phyloP scores from a whole-genome alignment of 2,329 filamentous ascomycete genomes.

The Tolypocladium inflatum region DNA sequence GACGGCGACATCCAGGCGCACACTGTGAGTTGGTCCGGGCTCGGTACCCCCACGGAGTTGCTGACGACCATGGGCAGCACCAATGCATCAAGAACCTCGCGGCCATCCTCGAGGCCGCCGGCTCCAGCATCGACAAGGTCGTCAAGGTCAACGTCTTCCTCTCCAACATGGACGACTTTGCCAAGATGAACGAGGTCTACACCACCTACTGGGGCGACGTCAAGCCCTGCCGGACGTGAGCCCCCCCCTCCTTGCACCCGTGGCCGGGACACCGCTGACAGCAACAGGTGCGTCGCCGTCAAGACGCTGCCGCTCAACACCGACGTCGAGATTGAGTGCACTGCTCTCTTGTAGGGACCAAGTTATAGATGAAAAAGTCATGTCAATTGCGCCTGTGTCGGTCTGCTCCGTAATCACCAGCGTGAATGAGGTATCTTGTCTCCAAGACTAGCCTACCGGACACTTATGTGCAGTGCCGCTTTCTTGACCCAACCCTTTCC shows the following conservation, averaged over 20 bases:
- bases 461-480: neutral
- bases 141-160: conserved; percentile 70
- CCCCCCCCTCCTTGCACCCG: neutral
- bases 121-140: conserved; percentile 53
- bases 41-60: neutral
- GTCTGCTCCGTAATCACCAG: neutral
- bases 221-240: conserved; percentile 35
- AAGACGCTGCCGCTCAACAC: conserved; percentile 22
- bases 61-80: conserved; percentile 25
- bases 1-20: conserved; percentile 56
- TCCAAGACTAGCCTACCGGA: neutral
- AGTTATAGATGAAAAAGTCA: no score
- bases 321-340: conserved; percentile 25
- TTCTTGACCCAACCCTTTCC: conserved; percentile 38
- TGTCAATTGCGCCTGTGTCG: neutral
- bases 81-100: conserved; percentile 63
- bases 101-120: conserved; percentile 60
- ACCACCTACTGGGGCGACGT: conserved; percentile 54
- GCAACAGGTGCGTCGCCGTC: conserved; percentile 22
- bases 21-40: conserved; percentile 31
- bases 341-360: conserved; percentile 12
- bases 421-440: neutral
- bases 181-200: conserved; percentile 66
- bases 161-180: conserved; percentile 63
- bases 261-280: neutral